Evolutionary conservation across 768 basidiomycete species (phyloP), one percentile per base, ranked within the genome.

Genomic region (Podaxis sp.): DNA sequence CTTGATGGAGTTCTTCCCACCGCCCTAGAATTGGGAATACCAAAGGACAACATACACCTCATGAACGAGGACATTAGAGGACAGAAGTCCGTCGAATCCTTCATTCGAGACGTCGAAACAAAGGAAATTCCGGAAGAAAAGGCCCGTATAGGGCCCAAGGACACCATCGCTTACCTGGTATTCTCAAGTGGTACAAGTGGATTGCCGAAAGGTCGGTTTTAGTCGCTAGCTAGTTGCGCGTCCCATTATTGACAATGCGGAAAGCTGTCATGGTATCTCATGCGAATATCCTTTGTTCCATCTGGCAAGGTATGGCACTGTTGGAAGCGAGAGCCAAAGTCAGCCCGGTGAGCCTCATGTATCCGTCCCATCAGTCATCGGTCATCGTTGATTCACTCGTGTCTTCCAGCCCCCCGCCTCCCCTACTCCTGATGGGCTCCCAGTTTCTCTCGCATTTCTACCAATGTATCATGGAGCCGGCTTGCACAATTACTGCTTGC

Each of bases 131-230:
- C 82, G 4, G 68, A 76, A 2, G 68, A 82, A 2, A 73, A 75
- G 0, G 74, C 85, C 36, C 79, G 77, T 41, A 74, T 77, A 0
- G 87, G 82, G 0, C 73, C 65, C 6, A 76, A 74, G 26, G 75
- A 87, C 60, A 88, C 86, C 0, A 72, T 90, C 1, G 89, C 87
- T 0, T 89, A 91, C 70, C 74, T 91, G 2, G 75, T 87, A 0
- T 90, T 90, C 69, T 91, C 90, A 1, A 91, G 90, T 67, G 90
- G 90, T 28, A 91, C 90, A 0, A 90, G 82, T 65, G 90, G 90
- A 0, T 74, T 87, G 2, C 88, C 90, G 0, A 91, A 91, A 82
- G 88, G 89, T 85, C 20, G 13, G 62, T 52, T 52, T 33, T 24
- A 11, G 24, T 59, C 24, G 36, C 22, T 6, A 7, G 2, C 10